Evolutionary conservation across 2,329 filamentous ascomycete species (phyloP), one percentile per base, ranked within the genome.

Genomic region (Fusarium concolor): DNA sequence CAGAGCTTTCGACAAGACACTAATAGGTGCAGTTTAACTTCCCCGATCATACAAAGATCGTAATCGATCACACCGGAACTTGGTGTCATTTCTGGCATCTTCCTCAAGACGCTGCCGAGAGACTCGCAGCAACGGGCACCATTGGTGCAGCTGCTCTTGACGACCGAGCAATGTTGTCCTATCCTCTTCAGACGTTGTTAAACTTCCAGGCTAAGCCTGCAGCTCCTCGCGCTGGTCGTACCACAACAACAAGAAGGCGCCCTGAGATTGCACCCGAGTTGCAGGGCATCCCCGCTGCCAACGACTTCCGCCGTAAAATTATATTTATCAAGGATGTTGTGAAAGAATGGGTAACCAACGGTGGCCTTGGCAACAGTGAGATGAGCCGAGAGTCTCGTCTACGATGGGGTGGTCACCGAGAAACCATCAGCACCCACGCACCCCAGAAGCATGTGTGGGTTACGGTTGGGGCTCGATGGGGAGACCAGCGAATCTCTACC

Each of bases 1-100:
- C 6, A 11, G 47, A 7, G 29, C 15, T 10, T 10, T 24, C 1
- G 29, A 29, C 29, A 28, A 20, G 14, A 41, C 60, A 55, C 75
- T 78, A 68, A 78, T 70, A 60, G 26, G 37, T 22, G n/a, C 57
- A 93, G 87, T 92, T 95, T 79, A 95, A 96, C 80, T 96, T 96
- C 77, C 92, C 92, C 4, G 92, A 96, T 71, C 92, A 96, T 77
- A 95, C 92, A 61, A 96, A 96, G 79, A 87, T 96, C 55, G 90
- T 95, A 14, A 81, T 96, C 26, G 92, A 93, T 59, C 82, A 90
- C 2, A 87, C 90, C 29, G 92, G 91, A n/a, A 88, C 86, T 2
- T 91, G 89, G 84, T 90, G 91, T 70, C 90, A 92, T 75, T 93
- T 94, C 75, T 92, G 92, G 81, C 90, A 92, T 73, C 86, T 94